phyloP scores from a whole-genome alignment of 1,284 basidiomycete species.

The Pterulicium gracile region DNA sequence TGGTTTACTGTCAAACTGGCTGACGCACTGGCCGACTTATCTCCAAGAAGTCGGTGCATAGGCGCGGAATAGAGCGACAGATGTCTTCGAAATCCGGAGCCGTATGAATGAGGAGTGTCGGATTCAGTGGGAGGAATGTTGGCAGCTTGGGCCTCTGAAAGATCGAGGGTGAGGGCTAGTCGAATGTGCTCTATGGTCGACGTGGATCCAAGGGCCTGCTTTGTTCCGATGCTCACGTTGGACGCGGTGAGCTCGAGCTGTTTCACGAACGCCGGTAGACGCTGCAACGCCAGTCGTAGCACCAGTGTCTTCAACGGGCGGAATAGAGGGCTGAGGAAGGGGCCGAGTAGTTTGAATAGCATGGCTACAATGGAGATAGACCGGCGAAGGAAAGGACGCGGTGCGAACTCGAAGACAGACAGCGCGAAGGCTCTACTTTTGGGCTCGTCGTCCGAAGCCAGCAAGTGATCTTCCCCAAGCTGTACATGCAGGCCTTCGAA shows the following conservation, averaged over 20 bases:
- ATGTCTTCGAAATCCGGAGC: slow-evolving; percentile 51
- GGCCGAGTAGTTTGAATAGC: slow-evolving; percentile 40
- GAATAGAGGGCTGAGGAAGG: slow-evolving; percentile 46
- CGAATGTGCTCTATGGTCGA: neutral
- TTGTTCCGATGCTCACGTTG: slow-evolving; percentile 30
- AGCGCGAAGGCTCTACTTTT: slow-evolving; percentile 17
- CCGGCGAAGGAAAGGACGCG: slow-evolving; percentile 41
- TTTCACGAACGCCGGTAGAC: slow-evolving; percentile 54
- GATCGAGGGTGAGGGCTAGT: neutral
- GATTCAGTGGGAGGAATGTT: slow-evolving; percentile 6
- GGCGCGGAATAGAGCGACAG: slow-evolving; percentile 50
- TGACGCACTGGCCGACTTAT: slow-evolving; percentile 41
- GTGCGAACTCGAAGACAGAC: slow-evolving; percentile 39
- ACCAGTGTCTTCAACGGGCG: slow-evolving; percentile 41
- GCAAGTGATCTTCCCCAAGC: slow-evolving; percentile 19
- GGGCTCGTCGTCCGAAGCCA: neutral
- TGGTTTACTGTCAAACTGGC: slow-evolving; percentile 39
- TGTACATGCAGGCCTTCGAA: slow-evolving; percentile 51
- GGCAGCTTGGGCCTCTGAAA: neutral
- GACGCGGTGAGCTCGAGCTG: slow-evolving; percentile 57
- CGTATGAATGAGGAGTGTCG: slow-evolving; percentile 29
- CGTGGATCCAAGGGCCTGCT: neutral
- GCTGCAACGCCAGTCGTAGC: slow-evolving; percentile 48
- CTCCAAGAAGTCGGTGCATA: slow-evolving; percentile 57
- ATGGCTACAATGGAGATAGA: slow-evolving; percentile 34